A percentile compares a stretch with the other conserved stretches of the same genome.
Conservation (phyloP, 139 green algal genomes). For the Microglena sp. region DNA sequence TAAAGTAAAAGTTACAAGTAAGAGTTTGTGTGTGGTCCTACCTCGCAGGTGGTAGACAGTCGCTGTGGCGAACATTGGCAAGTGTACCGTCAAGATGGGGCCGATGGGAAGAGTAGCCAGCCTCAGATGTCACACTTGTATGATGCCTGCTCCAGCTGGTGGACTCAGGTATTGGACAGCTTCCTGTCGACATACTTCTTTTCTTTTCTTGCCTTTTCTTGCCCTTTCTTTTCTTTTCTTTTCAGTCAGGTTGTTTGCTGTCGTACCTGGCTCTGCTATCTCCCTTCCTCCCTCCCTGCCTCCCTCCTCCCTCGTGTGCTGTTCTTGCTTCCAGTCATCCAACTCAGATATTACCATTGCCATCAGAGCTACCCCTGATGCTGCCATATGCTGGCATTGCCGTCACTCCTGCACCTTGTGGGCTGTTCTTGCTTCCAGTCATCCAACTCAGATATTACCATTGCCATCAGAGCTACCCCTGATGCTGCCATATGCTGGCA, state of each 20-base stretch:
- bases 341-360: too few relatives aligned
- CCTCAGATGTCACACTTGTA: slow-evolving; percentile 43
- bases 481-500: too few relatives aligned
- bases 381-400: too few relatives aligned
- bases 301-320: background rate
- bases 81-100: slow-evolving; percentile 3
- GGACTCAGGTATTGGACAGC: slow-evolving; percentile 70
- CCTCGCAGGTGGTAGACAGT: slow-evolving; percentile 63
- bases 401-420: too few relatives aligned
- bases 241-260: background rate
- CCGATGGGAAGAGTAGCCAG: background rate
- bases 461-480: too few relatives aligned
- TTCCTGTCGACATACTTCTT: background rate
- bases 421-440: background rate
- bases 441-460: too few relatives aligned
- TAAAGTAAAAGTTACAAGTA: background rate
- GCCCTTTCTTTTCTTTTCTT: background rate
- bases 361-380: too few relatives aligned
- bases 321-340: background rate
- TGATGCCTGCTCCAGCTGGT: slow-evolving; percentile 92
- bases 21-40: background rate
- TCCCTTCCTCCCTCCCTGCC: background rate
- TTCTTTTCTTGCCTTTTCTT: background rate
- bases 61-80: slow-evolving; percentile 71
- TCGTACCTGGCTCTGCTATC: too few relatives aligned